These are phyloP conservation scores for Protomyces arabidopsidicola DNA, from an alignment of 1,139 yeast species.

Conservation along the genomic window DNA sequence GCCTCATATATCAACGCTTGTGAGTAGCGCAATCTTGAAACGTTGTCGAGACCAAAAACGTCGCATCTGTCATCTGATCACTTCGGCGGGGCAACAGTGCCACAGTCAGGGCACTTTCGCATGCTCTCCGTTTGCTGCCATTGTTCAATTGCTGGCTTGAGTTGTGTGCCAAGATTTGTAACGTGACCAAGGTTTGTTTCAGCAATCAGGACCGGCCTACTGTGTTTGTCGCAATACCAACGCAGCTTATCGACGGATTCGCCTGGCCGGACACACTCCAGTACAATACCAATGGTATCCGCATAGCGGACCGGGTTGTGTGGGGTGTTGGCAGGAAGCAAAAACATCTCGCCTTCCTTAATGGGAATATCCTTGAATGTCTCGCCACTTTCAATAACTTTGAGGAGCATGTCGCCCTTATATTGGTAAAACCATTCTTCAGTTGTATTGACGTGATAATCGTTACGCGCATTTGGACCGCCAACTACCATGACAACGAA, in stretches of 20 bases:
- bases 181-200: conserved; percentile 71
- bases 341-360: conserved; percentile 79
- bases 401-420: conserved; percentile 58
- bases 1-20: too few species aligned
- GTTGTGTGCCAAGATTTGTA: conserved; percentile 81
- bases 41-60: not conserved
- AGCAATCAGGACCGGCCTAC: conserved; percentile 45
- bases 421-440: conserved; percentile 60
- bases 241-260: conserved; percentile 62
- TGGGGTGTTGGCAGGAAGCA: conserved; percentile 78
- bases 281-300: conserved; percentile 82
- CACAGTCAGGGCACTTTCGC: conserved; percentile 72
- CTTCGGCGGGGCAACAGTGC: conserved; percentile 45
- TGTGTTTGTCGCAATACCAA: conserved; percentile 76
- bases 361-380: conserved; percentile 69
- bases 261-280: conserved; percentile 86
- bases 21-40: not conserved
- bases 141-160: conserved; percentile 69
- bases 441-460: conserved; percentile 87
- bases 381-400: conserved; percentile 69
- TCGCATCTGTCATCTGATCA: not conserved
- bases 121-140: conserved; percentile 61
- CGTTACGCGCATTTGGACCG: conserved; percentile 91
- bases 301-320: conserved; percentile 87
- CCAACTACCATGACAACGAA: conserved; percentile 92